Evolutionary conservation across 129 eudicot species (phyloP).

Genomic region (Rutidosis leptorrhynchoides): DNA sequence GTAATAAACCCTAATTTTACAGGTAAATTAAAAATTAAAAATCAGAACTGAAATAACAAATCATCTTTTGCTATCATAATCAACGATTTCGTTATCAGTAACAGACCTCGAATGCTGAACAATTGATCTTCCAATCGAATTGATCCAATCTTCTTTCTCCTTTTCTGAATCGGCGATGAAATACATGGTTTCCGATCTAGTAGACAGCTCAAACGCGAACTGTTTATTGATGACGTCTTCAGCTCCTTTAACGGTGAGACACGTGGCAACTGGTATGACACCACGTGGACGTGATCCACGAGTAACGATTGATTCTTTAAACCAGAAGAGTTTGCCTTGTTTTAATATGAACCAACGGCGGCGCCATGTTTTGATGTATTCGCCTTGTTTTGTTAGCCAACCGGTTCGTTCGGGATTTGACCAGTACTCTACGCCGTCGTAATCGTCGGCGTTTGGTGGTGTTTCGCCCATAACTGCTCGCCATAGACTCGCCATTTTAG

Average conservation of each 20-base stretch:
- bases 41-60: neutral
- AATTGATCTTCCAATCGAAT: slow-evolving; percentile 82
- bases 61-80: slow-evolving; percentile 52
- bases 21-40: neutral
- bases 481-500: slow-evolving; percentile 60
- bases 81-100: slow-evolving; percentile 66
- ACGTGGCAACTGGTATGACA: slow-evolving; percentile 65
- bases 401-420: slow-evolving; percentile 78
- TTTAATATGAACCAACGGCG: slow-evolving; percentile 94
- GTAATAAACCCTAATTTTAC: slow-evolving; percentile 29
- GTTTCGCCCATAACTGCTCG: slow-evolving; percentile 68
- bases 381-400: slow-evolving; percentile 99
- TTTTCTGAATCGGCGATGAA: slow-evolving; percentile 89
- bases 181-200: slow-evolving; percentile 79
- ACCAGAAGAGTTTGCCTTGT: slow-evolving; percentile 94
- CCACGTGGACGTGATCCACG: slow-evolving; percentile 94
- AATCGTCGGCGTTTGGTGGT: slow-evolving; percentile 39
- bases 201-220: slow-evolving; percentile 79
- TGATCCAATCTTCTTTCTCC: slow-evolving; percentile 98
- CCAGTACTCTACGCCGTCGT: slow-evolving; percentile 79
- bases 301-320: slow-evolving; percentile 71
- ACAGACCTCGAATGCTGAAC: slow-evolving; percentile 91
- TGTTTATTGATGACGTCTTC: slow-evolving; percentile 78
- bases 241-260: slow-evolving; percentile 91
- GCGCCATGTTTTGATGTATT: slow-evolving; percentile 98